Conservation (phyloP, 2,329 filamentous ascomycete species). For the Endothia cerciana region DNA sequence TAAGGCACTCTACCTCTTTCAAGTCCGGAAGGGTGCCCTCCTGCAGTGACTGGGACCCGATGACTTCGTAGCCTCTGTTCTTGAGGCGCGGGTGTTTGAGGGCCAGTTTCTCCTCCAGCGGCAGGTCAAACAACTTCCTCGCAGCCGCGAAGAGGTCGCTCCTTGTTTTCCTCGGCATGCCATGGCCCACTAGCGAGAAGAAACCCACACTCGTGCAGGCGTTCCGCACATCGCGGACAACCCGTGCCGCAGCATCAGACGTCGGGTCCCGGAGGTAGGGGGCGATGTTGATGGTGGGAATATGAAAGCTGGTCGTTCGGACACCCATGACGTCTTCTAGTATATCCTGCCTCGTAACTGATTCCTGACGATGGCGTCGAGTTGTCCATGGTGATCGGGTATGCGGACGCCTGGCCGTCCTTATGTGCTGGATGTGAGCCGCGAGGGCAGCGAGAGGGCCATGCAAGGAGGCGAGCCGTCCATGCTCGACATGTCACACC, state of each 20-base stretch:
- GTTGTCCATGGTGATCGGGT: background rate
- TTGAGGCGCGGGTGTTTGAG: constrained; percentile 36
- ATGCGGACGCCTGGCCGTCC: background rate
- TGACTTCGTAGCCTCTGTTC: constrained; percentile 55
- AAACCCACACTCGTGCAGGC: constrained; percentile 40
- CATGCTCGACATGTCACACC: background rate
- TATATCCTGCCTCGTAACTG: background rate
- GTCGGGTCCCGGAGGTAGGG: constrained; percentile 38
- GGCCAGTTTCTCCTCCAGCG: constrained; percentile 45
- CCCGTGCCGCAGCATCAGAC: constrained; percentile 33
- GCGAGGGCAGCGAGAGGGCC: background rate
- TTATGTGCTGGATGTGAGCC: background rate
- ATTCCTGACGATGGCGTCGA: background rate
- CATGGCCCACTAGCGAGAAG: constrained; percentile 38
- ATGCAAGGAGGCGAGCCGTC: background rate
- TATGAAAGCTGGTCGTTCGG: constrained; percentile 22
- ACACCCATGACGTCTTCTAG: constrained; percentile 3
- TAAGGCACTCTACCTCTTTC: constrained; percentile 42
- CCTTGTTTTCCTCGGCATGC: constrained; percentile 33
- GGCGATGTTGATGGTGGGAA: constrained; percentile 41
- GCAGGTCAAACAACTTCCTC: constrained; percentile 53
- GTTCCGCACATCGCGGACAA: constrained; percentile 38
- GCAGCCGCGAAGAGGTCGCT: constrained; percentile 35
- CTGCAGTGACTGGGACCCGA: constrained; percentile 51
- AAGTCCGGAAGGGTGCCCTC: constrained; percentile 49